These are phyloP conservation scores for Aureobasidium sp. DNA, from an alignment of 2,329 filamentous ascomycete species.

Conservation along the genomic window DNA sequence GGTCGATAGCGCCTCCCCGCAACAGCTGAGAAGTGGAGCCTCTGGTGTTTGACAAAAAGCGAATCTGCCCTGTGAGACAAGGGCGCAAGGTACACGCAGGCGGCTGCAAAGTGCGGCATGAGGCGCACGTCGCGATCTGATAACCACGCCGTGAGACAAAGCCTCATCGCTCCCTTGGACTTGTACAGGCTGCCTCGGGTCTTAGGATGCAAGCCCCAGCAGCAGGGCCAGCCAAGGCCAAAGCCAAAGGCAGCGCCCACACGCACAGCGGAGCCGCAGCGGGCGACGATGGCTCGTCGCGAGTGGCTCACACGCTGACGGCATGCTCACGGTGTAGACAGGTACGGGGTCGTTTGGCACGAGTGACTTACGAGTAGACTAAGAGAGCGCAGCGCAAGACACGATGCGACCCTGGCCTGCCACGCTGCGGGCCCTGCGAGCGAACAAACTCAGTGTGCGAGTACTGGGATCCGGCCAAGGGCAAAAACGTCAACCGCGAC, in stretches of 20 bases:
- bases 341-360: slow-evolving; percentile 30
- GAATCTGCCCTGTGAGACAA: background rate
- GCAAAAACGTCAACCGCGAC: slow-evolving; percentile 75
- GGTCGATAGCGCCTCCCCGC: background rate
- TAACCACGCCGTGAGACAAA: background rate
- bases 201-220: slow-evolving; percentile 12
- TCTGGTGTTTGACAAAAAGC: background rate
- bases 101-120: background rate
- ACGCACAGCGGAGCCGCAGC: background rate
- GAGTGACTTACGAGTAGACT: background rate
- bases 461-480: slow-evolving; percentile 86
- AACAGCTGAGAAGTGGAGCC: slow-evolving; percentile 13
- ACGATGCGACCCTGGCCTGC: slow-evolving; percentile 86
- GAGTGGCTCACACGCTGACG: slow-evolving; percentile 70
- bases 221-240: slow-evolving; percentile 3
- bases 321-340: slow-evolving; percentile 75
- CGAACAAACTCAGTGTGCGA: slow-evolving; percentile 86
- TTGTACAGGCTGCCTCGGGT: background rate
- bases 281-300: slow-evolving; percentile 41
- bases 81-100: background rate
- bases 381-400: slow-evolving; percentile 71
- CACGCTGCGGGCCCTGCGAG: slow-evolving; percentile 87
- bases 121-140: background rate
- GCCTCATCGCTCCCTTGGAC: background rate
- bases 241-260: background rate